Evolutionary conservation across 805 yeast genomes (phyloP).

Genomic region (Saturnispora gosingensis): DNA sequence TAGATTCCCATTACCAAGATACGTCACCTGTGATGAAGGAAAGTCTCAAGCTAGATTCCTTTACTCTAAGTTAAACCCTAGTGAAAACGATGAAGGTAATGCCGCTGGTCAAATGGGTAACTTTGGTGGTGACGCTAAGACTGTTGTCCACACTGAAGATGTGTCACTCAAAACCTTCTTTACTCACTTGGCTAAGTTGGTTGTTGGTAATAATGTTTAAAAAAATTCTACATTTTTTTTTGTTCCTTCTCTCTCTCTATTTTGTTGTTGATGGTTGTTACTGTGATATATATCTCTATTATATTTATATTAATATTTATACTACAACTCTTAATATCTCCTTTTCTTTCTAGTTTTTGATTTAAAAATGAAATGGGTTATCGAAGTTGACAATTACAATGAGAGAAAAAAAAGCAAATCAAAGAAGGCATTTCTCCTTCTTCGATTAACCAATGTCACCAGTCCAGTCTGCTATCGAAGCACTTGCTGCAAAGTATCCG

Average conservation of each 20-base stretch:
- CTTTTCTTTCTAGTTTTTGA: not conserved
- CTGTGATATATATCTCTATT: not conserved
- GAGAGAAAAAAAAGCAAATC: not conserved
- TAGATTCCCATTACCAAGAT: constrained; percentile 95
- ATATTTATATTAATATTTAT: not conserved
- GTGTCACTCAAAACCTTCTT: constrained; percentile 91
- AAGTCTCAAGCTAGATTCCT: constrained; percentile 97
- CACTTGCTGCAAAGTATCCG: constrained; percentile 25
- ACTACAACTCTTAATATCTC: not conserved
- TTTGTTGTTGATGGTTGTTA: not conserved
- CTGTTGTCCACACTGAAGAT: constrained; percentile 93
- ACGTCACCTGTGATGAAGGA: constrained; percentile 95
- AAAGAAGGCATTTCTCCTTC: not conserved
- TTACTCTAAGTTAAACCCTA: constrained; percentile 90
- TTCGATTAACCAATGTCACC: not conserved
- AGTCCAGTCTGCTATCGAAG: not conserved
- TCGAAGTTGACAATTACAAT: not conserved
- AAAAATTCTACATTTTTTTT: not conserved
- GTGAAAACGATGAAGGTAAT: constrained; percentile 50
- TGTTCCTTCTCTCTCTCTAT: not conserved
- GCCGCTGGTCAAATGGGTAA: constrained; percentile 40
- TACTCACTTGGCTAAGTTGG: constrained; percentile 87
- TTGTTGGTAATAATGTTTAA: constrained; percentile 40
- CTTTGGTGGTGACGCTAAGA: constrained; percentile 37
- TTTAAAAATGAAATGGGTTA: not conserved